Percentiles rank a stretch among this genome's conserved stretches.
phyloP scores from a whole-genome alignment of 75 land plant genomes.

The Sequoia sempervirens region DNA sequence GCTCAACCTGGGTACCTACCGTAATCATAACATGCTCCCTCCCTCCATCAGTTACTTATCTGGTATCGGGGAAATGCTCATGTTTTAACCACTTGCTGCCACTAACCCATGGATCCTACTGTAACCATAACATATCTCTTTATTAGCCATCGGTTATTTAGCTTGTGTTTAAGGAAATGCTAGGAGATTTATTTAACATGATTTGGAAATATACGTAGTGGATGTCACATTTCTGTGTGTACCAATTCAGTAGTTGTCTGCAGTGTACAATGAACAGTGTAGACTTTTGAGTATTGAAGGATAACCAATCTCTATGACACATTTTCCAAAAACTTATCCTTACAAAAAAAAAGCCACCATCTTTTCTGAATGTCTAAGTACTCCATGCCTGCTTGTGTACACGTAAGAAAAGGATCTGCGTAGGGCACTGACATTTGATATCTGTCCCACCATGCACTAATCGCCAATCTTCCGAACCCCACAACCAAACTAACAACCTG shows the following conservation, averaged over 20 bases:
- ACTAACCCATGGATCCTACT: neutral
- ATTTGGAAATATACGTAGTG: neutral
- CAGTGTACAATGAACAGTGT: neutral
- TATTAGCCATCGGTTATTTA: neutral
- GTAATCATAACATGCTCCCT: neutral
- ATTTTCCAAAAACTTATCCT: neutral
- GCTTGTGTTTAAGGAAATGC: neutral
- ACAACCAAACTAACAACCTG: neutral
- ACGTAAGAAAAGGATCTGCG: neutral
- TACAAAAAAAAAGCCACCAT: neutral
- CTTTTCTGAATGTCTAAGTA: neutral
- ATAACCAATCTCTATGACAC: neutral
- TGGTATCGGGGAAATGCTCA: no score
- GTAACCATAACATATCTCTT: neutral
- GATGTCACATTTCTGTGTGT: no score
- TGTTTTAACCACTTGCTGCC: neutral
- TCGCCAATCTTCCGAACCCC: neutral
- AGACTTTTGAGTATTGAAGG: neutral
- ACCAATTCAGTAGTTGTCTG: neutral
- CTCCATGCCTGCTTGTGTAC: neutral
- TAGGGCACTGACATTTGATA: neutral
- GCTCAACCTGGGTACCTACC: neutral
- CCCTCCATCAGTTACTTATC: neutral
- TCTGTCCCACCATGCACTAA: constrained; percentile 5
- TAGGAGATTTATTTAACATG: neutral